Conservation (phyloP, 2,329 filamentous ascomycete species). For the Rachicladosporium sp. region DNA sequence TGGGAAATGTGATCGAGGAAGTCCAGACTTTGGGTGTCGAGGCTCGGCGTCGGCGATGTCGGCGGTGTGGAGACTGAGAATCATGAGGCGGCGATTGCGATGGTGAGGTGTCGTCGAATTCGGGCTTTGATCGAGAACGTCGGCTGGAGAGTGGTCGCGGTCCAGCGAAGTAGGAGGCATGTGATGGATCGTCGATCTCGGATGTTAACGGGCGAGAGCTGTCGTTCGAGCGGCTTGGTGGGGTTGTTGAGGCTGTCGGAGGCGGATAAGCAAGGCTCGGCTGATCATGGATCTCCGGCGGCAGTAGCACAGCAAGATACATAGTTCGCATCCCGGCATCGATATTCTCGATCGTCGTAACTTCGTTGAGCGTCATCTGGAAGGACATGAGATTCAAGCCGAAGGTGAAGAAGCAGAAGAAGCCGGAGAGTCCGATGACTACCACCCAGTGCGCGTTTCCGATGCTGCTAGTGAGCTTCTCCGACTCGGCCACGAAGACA, state of each 20-base stretch:
- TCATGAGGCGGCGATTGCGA: too few relatives aligned
- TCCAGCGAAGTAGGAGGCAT: conserved; percentile 19
- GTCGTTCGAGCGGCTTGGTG: conserved; percentile 8
- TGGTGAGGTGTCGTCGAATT: too few relatives aligned
- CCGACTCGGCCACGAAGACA: conserved; percentile 45
- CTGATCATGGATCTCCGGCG: conserved; percentile 24
- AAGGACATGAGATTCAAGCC: conserved; percentile 65
- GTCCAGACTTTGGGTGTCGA: conserved; percentile 15
- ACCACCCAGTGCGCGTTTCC: conserved; percentile 51
- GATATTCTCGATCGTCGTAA: conserved; percentile 75
- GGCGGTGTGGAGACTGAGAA: neutral
- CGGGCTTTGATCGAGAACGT: conserved; percentile 22
- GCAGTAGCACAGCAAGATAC: conserved; percentile 63
- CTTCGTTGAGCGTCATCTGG: conserved; percentile 58
- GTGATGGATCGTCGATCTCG: conserved; percentile 22
- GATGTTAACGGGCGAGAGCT: conserved; percentile 19
- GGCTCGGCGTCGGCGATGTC: conserved; percentile 3
- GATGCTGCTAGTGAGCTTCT: conserved; percentile 4
- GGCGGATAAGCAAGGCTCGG: conserved; percentile 5
- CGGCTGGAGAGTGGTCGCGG: conserved; percentile 18
- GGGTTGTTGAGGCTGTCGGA: neutral
- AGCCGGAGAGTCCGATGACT: conserved; percentile 49
- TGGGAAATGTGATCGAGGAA: conserved; percentile 47
- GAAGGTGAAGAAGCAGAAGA: conserved; percentile 71
- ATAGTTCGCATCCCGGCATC: conserved; percentile 49